phyloP scores from a whole-genome alignment of 1,284 basidiomycete species.

The Microbotryomycetes sp. region DNA sequence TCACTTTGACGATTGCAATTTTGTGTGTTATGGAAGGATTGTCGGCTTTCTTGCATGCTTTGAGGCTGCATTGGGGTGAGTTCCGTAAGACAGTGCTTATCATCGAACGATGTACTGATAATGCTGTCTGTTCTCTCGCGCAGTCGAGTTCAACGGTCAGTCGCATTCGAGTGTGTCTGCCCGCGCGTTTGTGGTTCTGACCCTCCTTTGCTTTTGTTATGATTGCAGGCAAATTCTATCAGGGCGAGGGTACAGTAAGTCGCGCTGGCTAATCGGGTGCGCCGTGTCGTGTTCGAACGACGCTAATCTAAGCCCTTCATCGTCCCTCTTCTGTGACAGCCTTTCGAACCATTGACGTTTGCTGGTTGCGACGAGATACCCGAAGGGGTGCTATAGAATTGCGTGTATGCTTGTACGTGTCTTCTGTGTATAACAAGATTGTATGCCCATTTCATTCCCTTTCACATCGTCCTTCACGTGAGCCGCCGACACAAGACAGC shows the following conservation, averaged over 20 bases:
- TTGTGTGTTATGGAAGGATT: slow-evolving; percentile 53
- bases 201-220: no score
- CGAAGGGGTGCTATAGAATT: slow-evolving; percentile 13
- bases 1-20: slow-evolving; percentile 66
- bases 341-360: slow-evolving; percentile 36
- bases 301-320: neutral
- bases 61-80: slow-evolving; percentile 82
- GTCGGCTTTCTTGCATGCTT: slow-evolving; percentile 89
- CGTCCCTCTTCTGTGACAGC: neutral
- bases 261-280: neutral
- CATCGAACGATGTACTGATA: neutral
- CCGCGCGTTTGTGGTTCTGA: neutral
- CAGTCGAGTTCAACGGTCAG: slow-evolving; percentile 45
- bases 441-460: no score
- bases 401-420: neutral
- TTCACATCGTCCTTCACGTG: neutral
- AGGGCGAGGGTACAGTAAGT: neutral
- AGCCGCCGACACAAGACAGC: neutral
- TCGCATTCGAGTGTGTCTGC: slow-evolving; percentile 41
- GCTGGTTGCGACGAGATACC: slow-evolving; percentile 30
- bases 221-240: neutral
- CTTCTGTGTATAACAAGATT: no score
- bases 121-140: slow-evolving; percentile 16
- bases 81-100: neutral
- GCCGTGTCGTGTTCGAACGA: neutral